Conservation (phyloP, 2,329 filamentous ascomycete species). For the Sclerotinia sclerotiorum region DNA sequence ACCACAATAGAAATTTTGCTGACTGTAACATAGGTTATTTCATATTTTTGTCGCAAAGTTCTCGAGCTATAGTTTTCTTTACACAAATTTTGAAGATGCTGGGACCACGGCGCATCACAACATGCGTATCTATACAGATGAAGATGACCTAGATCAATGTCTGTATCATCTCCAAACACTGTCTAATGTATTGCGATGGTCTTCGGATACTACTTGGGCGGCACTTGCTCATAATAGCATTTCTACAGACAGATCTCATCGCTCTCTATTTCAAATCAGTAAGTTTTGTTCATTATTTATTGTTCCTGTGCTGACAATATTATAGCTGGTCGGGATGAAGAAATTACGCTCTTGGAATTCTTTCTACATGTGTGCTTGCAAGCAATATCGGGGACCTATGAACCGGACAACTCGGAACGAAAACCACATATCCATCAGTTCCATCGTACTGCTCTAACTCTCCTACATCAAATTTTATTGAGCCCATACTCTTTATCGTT, state of each 20-base stretch:
- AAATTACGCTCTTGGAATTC: constrained; percentile 65
- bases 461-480: constrained; percentile 68
- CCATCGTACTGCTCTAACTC: constrained; percentile 67
- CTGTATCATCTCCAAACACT: constrained; percentile 76
- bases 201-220: constrained; percentile 68
- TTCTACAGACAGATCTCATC: constrained; percentile 48
- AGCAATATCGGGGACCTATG: constrained; percentile 53
- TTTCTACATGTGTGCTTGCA: constrained; percentile 65
- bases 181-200: constrained; percentile 68
- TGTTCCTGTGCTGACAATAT: constrained; percentile 26
- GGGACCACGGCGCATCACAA: constrained; percentile 32
- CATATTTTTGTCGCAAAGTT: constrained; percentile 60
- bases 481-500: constrained; percentile 61
- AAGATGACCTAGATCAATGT: constrained; percentile 73
- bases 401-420: constrained; percentile 42
- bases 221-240: constrained; percentile 64
- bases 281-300: constrained; percentile 40
- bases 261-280: constrained; percentile 52
- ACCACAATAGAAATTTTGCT: constrained; percentile 25
- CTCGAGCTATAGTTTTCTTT: constrained; percentile 54
- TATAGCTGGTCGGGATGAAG: constrained; percentile 53
- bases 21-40: constrained; percentile 52
- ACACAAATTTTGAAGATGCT: constrained; percentile 32
- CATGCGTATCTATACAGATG: constrained; percentile 46
- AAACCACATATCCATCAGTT: constrained; percentile 61